phyloP scores from a whole-genome alignment of 306 rosid genomes.

The Malus orientalis region DNA sequence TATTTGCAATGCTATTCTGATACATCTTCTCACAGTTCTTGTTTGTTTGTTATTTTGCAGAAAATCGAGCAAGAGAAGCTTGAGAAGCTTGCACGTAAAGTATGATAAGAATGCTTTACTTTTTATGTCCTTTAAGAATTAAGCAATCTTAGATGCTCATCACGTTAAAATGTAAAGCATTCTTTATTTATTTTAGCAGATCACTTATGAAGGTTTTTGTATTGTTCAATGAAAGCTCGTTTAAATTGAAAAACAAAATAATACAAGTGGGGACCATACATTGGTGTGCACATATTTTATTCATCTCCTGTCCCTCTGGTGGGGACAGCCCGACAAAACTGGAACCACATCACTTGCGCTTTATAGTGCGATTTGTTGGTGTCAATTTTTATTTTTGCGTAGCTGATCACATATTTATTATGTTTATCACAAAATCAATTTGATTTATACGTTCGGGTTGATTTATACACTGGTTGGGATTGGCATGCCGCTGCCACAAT shows the following conservation, averaged over 20 bases:
- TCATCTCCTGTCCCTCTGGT: background rate
- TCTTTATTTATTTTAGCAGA: background rate
- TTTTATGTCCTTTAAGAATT: background rate
- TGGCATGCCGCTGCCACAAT: background rate
- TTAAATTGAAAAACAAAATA: background rate
- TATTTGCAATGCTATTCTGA: background rate
- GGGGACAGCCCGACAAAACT: background rate
- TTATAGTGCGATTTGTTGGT: background rate
- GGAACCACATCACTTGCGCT: background rate
- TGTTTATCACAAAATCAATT: background rate
- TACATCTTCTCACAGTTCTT: background rate
- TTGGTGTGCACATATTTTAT: background rate
- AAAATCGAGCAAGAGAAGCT: constrained; percentile 74
- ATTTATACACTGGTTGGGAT: background rate
- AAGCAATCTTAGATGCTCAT: background rate
- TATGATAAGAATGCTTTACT: constrained; percentile 5
- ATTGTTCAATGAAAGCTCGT: background rate
- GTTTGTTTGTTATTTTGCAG: constrained; percentile 37
- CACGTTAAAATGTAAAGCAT: background rate
- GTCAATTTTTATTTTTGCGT: background rate
- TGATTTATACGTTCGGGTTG: background rate
- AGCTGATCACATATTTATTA: background rate
- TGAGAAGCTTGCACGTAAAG: constrained; percentile 89
- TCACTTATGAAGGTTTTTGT: background rate
- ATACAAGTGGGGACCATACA: background rate